Percentiles rank a stretch among this genome's conserved stretches.
Evolutionary conservation across 257 asterid genomes (phyloP).

Genomic region (Plantago elongata): DNA sequence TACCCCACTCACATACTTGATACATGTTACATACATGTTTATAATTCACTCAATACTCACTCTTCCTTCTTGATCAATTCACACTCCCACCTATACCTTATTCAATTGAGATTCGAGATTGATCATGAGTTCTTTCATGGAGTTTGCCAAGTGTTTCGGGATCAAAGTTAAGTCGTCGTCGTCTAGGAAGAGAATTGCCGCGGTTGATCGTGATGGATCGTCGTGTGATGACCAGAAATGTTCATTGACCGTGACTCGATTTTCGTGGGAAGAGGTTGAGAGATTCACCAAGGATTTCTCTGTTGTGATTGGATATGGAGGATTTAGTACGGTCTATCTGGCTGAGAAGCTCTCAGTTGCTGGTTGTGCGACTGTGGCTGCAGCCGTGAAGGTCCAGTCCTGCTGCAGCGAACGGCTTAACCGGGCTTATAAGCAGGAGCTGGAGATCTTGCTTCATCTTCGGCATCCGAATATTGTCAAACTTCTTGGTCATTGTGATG

Average conservation of each 20-base stretch:
- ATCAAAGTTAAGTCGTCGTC: conserved; percentile 15
- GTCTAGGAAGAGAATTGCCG: conserved; percentile 8
- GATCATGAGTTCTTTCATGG: conserved; percentile 18
- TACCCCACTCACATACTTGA: conserved; percentile 6
- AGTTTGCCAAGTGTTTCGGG: conserved; percentile 22
- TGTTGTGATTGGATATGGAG: conserved; percentile 55
- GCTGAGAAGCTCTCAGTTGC: conserved; percentile 30
- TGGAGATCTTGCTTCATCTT: conserved; percentile 43
- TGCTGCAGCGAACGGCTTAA: conserved; percentile 50
- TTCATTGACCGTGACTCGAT: neutral
- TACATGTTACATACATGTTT: no score
- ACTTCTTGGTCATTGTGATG: conserved; percentile 49
- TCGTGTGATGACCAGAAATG: no score
- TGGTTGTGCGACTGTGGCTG: conserved; percentile 21
- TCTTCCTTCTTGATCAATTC: no score
- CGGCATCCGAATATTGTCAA: conserved; percentile 49
- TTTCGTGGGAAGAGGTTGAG: conserved; percentile 36
- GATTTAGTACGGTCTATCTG: conserved; percentile 65
- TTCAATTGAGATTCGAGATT: neutral
- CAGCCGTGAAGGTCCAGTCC: conserved; percentile 48
- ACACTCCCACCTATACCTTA: no score
- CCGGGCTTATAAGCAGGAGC: conserved; percentile 44
- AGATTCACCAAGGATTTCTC: conserved; percentile 36
- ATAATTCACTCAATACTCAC: no score
- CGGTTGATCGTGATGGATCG: no score